Conservation (phyloP, 495 filamentous ascomycete species). For the Aspergillus egyptiacus region DNA sequence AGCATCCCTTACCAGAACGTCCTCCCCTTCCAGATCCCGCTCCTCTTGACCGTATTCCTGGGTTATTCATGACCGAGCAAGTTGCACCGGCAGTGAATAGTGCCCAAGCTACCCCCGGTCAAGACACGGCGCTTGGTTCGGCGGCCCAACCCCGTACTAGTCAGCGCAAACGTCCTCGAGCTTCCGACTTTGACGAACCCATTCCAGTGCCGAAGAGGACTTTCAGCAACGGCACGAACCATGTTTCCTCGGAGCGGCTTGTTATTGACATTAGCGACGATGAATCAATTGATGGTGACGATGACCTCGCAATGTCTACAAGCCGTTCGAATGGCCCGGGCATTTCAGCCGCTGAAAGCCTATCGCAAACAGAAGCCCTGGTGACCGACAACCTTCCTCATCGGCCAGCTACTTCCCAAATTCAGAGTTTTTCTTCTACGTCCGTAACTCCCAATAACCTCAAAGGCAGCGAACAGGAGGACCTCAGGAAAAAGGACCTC, state of each 20-base stretch:
- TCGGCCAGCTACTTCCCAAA: constrained; percentile 12
- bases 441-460: constrained; percentile 35
- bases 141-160: constrained; percentile 25
- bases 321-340: neutral
- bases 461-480: constrained; percentile 41
- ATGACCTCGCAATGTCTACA: constrained; percentile 22
- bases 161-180: constrained; percentile 74
- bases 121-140: constrained; percentile 18
- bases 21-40: constrained; percentile 30
- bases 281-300: constrained; percentile 40
- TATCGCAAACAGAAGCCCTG: neutral
- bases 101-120: constrained; percentile 5
- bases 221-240: constrained; percentile 41
- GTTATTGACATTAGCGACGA: constrained; percentile 77
- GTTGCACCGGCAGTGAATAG: constrained; percentile 8
- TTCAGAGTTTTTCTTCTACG: constrained; percentile 20
- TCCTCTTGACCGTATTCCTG: constrained; percentile 42
- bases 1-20: constrained; percentile 41
- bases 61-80: constrained; percentile 44
- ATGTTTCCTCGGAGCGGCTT: constrained; percentile 25
- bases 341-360: neutral
- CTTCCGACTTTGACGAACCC: constrained; percentile 66
- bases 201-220: constrained; percentile 53
- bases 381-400: constrained; percentile 8
- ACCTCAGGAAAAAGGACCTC: constrained; percentile 58